Evolutionary conservation across 1,139 yeast genomes (phyloP).

Genomic region (Pneumocystis murina): DNA sequence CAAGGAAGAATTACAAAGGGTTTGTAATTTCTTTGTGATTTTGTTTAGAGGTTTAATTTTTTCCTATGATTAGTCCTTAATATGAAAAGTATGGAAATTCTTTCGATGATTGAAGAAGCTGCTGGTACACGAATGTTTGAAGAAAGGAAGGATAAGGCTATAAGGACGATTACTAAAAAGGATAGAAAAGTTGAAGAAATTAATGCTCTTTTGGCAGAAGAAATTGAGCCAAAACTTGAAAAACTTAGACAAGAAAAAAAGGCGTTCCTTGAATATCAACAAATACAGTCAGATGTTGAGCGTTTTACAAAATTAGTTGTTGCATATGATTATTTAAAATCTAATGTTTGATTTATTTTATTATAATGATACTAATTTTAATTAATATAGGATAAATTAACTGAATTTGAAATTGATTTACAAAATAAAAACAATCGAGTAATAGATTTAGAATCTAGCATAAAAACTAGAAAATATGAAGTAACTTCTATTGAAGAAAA

Average conservation of each 20-base stretch:
- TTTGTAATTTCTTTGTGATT: neutral
- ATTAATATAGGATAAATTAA: conserved; percentile 23
- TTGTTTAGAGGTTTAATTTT: neutral
- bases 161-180: conserved; percentile 79
- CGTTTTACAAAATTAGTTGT: conserved; percentile 56
- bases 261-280: conserved; percentile 71
- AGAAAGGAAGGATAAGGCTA: conserved; percentile 82
- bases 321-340: conserved; percentile 54
- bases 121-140: conserved; percentile 96
- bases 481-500: conserved; percentile 48
- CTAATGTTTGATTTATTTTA: conserved; percentile 14
- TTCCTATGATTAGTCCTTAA: conserved; percentile 42
- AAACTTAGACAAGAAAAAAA: conserved; percentile 70
- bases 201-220: conserved; percentile 56
- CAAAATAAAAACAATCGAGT: conserved; percentile 9
- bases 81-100: conserved; percentile 83
- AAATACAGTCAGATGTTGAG: conserved; percentile 68
- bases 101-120: conserved; percentile 90
- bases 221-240: conserved; percentile 83
- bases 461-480: conserved; percentile 39
- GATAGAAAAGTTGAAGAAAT: conserved; percentile 74
- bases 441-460: conserved; percentile 18
- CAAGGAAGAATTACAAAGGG: conserved; percentile 89
- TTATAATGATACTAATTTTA: neutral
- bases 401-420: conserved; percentile 22